Evolutionary conservation across 1,284 basidiomycete genomes (phyloP).

Genomic region (Fistulina hepatica): DNA sequence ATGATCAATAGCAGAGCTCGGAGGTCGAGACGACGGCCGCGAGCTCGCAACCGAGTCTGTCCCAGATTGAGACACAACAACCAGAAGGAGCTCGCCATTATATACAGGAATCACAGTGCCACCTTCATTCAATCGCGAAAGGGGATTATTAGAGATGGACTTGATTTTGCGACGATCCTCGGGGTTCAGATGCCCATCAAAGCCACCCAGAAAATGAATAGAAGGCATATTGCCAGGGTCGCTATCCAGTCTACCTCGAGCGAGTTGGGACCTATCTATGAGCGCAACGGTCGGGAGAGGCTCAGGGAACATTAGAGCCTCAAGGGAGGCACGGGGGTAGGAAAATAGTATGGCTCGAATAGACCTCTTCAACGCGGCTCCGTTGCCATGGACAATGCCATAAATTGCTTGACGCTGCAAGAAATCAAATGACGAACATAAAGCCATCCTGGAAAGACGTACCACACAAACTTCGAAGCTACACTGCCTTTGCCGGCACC

Average conservation of each 20-base stretch:
- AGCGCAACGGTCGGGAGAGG: constrained; percentile 54
- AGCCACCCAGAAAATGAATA: constrained; percentile 34
- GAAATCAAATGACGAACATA: constrained; percentile 4
- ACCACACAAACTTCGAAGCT: constrained; percentile 55
- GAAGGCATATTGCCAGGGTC: constrained; percentile 47
- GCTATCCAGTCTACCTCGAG: constrained; percentile 57
- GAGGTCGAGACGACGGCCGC: constrained; percentile 47
- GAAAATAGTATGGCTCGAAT: constrained; percentile 69
- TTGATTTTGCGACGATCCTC: constrained; percentile 19
- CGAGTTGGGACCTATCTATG: constrained; percentile 50
- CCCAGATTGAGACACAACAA: constrained; percentile 42
- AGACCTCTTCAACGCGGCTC: constrained; percentile 61
- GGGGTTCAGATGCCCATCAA: constrained; percentile 28
- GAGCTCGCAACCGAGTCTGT: constrained; percentile 42
- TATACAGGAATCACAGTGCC: constrained; percentile 64
- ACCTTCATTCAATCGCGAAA: constrained; percentile 40
- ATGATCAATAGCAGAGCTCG: constrained; percentile 44
- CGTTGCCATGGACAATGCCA: constrained; percentile 63
- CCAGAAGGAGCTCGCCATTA: constrained; percentile 60
- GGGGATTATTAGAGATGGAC: constrained; percentile 15
- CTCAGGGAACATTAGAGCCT: constrained; percentile 66
- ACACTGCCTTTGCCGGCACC: constrained; percentile 32
- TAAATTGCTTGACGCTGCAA: constrained; percentile 62
- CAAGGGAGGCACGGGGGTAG: constrained; percentile 38
- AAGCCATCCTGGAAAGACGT: constrained; percentile 18